Evolutionary conservation across 1,284 basidiomycete genomes (phyloP), one percentile per base, ranked within the genome.

Genomic region (Stygiomarasmius scandens): DNA sequence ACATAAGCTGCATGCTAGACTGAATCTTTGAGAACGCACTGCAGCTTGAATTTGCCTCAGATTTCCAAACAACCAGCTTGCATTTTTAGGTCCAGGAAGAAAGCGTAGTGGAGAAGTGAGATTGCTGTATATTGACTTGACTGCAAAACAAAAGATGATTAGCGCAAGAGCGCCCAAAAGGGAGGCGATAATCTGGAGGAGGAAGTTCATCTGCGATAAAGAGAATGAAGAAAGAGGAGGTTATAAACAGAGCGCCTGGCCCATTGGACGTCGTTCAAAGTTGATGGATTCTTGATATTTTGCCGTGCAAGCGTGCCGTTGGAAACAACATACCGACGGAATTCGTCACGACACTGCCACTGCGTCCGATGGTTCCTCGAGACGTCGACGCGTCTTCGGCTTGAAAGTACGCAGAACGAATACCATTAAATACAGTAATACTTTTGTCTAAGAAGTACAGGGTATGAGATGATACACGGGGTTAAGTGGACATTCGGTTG

Each of bases 51-150:
- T 55, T 23, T 52, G 23, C 44, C 45, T 55, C 25, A 50, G 27
- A 23, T 59, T 19, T 14, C 58, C 58, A 27, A 55, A 59, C 5
- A 59, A 12, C 29, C 29, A 55, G 49, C 48, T 55, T 25, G 48
- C 3, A 36, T n/a, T 45, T 6, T 48, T 36, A 5, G 58, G 58
- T 36, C 58, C 58, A 29, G 36, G 58, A 46, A 59, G 47, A 49
- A 70, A 59, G 22, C 76, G 74, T 11, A 86, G 59, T 0, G 81
- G 75, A 1, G 82, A 82, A 1, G 66, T 77, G 23, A 64, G 61
- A 20, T 71, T 66, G 16, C 43, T 60, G 36, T 72, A 71, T 11
- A 74, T 23, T 24, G 54, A 27, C 32, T 45, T 55, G 20, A 50
- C 22, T 20, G 49, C n/a, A 3, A 19, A 10, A 24, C 22, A 29